A percentile compares a stretch with the other conserved stretches of the same genome.
Conservation (phyloP, 495 filamentous ascomycete species). For the Polyplosphaeria fusca region DNA sequence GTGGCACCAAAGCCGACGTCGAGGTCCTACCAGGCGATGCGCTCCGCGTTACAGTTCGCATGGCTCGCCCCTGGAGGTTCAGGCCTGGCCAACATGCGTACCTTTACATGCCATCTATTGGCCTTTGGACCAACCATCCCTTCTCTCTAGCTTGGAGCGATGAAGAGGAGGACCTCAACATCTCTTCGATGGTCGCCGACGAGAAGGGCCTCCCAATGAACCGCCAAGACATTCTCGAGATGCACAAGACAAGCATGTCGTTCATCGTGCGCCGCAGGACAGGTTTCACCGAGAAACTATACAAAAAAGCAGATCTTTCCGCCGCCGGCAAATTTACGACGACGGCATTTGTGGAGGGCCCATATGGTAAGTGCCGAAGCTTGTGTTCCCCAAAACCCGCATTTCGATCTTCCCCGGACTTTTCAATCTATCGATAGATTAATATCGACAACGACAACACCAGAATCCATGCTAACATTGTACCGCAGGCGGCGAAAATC, state of each 20-base stretch:
- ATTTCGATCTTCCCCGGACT: not conserved
- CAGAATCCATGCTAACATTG: slow-evolving; percentile 21
- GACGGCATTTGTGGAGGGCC: slow-evolving; percentile 71
- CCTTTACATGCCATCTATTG: slow-evolving; percentile 73
- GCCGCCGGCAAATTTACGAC: slow-evolving; percentile 49
- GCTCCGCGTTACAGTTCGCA: slow-evolving; percentile 72
- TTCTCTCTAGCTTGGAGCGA: slow-evolving; percentile 88
- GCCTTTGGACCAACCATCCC: slow-evolving; percentile 82
- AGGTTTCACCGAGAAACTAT: slow-evolving; percentile 83
- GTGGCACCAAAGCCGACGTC: slow-evolving; percentile 67
- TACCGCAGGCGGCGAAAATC: slow-evolving; percentile 61
- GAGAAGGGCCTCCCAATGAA: slow-evolving; percentile 42
- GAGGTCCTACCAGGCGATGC: slow-evolving; percentile 80
- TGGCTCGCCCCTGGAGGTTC: slow-evolving; percentile 74
- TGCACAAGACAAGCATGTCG: slow-evolving; percentile 55
- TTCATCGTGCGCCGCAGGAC: slow-evolving; percentile 81
- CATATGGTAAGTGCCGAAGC: slow-evolving; percentile 57
- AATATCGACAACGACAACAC: slow-evolving; percentile 8
- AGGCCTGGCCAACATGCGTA: slow-evolving; percentile 85
- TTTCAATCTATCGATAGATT: slow-evolving; percentile 23
- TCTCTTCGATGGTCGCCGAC: slow-evolving; percentile 31
- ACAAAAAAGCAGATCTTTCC: slow-evolving; percentile 55
- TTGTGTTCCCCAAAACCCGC: slow-evolving; percentile 19
- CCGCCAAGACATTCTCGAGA: slow-evolving; percentile 39
- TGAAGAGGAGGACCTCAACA: slow-evolving; percentile 37